These are phyloP conservation scores for Comarum palustre DNA, from an alignment of 306 rosid species.

Conservation along the genomic window DNA sequence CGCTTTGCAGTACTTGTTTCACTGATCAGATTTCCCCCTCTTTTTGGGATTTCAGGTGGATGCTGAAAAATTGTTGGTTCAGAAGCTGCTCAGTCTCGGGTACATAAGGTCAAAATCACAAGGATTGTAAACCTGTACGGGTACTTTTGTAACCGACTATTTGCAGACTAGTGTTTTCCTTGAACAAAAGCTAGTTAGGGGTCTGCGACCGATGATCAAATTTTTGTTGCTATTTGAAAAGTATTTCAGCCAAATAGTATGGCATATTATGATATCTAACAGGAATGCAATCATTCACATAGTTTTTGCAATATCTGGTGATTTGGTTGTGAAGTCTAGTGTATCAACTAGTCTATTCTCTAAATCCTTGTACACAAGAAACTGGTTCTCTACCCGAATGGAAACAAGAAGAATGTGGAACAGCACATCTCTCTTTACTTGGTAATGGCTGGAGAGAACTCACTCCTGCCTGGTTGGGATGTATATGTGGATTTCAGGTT, in stretches of 20 bases:
- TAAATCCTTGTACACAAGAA: slow-evolving; percentile 31
- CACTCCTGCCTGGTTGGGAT: slow-evolving; percentile 44
- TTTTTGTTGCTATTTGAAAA: neutral
- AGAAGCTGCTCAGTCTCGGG: slow-evolving; percentile 64
- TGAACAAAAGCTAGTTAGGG: neutral
- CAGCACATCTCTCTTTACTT: slow-evolving; percentile 47
- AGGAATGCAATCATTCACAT: neutral
- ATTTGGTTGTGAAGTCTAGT: neutral
- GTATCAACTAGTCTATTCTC: too few relatives aligned
- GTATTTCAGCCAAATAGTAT: neutral
- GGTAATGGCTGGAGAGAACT: slow-evolving; percentile 35
- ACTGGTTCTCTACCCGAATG: slow-evolving; percentile 47
- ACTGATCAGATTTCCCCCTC: neutral
- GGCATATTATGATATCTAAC: neutral
- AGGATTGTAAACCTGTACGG: slow-evolving; percentile 22
- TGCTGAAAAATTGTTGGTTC: slow-evolving; percentile 80
- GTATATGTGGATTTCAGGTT: slow-evolving; percentile 13
- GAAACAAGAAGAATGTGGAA: slow-evolving; percentile 43
- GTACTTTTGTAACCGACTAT: neutral
- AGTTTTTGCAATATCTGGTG: neutral
- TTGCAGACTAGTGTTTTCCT: too few relatives aligned
- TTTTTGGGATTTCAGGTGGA: slow-evolving; percentile 50
- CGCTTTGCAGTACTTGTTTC: neutral
- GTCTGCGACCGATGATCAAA: neutral
- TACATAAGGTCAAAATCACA: slow-evolving; percentile 48